Conservation (phyloP, 768 basidiomycete genomes). For the Kwoniella shandongensis region DNA sequence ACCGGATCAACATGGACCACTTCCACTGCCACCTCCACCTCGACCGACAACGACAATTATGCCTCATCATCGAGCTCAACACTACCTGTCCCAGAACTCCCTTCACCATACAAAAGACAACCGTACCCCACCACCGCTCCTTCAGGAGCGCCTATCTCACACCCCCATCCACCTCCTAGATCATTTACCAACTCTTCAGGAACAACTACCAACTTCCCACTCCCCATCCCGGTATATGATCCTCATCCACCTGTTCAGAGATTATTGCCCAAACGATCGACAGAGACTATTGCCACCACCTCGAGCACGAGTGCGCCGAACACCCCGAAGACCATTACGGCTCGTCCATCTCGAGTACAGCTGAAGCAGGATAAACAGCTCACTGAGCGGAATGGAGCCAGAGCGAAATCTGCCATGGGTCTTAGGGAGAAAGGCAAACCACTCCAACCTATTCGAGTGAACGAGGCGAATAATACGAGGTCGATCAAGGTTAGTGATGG, state of each 20-base stretch:
- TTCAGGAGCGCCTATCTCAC: conserved; percentile 15
- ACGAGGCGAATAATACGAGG: background rate
- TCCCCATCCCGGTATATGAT: background rate
- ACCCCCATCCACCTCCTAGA: conserved; percentile 20
- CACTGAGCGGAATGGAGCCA: conserved; percentile 12
- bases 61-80: background rate
- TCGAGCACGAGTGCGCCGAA: conserved; percentile 8
- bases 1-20: background rate
- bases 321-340: conserved; percentile 14
- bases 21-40: background rate
- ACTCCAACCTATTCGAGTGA: conserved; percentile 16
- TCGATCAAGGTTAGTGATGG: background rate
- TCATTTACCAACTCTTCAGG: background rate
- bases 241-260: conserved; percentile 19
- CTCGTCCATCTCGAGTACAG: conserved; percentile 14
- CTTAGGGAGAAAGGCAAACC: conserved; percentile 9
- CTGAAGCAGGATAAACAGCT: conserved; percentile 21
- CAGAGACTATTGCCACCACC: conserved; percentile 21
- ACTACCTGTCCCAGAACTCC: conserved; percentile 15
- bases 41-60: background rate
- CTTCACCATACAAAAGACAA: conserved; percentile 4
- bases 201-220: background rate
- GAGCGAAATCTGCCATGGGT: conserved; percentile 4
- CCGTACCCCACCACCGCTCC: no score
- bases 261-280: conserved; percentile 17